A percentile compares a stretch with the other conserved stretches of the same genome.
Conservation (phyloP, 2,329 filamentous ascomycete genomes). For the Gaeumannomyces sp. region DNA sequence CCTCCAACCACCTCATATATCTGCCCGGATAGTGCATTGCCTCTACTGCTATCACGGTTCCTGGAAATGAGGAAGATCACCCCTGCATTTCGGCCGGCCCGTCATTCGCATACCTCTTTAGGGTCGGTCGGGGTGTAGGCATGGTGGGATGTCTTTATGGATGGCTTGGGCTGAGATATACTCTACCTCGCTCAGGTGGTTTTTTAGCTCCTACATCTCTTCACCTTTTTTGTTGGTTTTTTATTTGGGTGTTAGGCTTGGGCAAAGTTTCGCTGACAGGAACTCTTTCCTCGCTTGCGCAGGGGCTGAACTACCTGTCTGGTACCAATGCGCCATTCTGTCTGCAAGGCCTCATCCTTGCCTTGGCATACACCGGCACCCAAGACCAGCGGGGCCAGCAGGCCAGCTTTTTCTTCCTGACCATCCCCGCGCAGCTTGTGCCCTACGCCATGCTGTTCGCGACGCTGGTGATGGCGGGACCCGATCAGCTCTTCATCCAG, state of each 20-base stretch:
- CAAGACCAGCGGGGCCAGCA: slow-evolving; percentile 78
- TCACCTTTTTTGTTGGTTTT: slow-evolving; percentile 11
- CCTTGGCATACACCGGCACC: slow-evolving; percentile 74
- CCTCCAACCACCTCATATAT: slow-evolving; percentile 49
- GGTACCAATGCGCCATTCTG: slow-evolving; percentile 44
- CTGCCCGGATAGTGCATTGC: slow-evolving; percentile 66
- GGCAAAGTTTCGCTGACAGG: slow-evolving; percentile 7
- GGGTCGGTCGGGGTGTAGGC: slow-evolving; percentile 60
- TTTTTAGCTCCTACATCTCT: slow-evolving; percentile 56
- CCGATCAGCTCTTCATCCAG: slow-evolving; percentile 55
- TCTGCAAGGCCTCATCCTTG: slow-evolving; percentile 63
- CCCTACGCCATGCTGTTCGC: slow-evolving; percentile 75
- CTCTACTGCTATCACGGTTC: slow-evolving; percentile 73
- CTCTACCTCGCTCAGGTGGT: slow-evolving; percentile 53
- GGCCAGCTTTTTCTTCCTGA: slow-evolving; percentile 74
- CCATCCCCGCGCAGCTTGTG: slow-evolving; percentile 73
- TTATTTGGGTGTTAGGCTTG: neutral
- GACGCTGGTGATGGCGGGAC: slow-evolving; percentile 60
- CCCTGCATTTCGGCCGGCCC: slow-evolving; percentile 55
- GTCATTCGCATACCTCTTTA: slow-evolving; percentile 61
- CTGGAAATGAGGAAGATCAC: slow-evolving; percentile 78
- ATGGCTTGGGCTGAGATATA: slow-evolving; percentile 56
- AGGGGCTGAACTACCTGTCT: slow-evolving; percentile 47
- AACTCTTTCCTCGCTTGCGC: slow-evolving; percentile 11
- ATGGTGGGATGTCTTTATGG: slow-evolving; percentile 71